phyloP scores from a whole-genome alignment of 108 stramenopile genomes.

The Ochromonas danica region DNA sequence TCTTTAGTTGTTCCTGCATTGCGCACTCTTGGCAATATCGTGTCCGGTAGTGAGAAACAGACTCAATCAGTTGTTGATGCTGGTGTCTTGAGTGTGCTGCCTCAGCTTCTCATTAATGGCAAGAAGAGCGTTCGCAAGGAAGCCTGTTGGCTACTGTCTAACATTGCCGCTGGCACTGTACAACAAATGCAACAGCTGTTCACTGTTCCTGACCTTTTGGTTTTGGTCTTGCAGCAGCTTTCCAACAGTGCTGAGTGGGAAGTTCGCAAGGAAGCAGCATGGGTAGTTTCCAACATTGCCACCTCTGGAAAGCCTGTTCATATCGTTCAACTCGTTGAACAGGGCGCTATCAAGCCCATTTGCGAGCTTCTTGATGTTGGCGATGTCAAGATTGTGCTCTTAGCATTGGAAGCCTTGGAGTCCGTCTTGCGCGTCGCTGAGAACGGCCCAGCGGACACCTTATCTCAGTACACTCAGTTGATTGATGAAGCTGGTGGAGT shows the following conservation, averaged over 20 bases:
- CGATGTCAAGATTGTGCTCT: constrained; percentile 63
- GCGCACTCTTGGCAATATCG: constrained; percentile 86
- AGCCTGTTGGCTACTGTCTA: constrained; percentile 80
- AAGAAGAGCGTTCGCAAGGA: constrained; percentile 78
- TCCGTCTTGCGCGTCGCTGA: constrained; percentile 60
- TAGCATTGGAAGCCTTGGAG: constrained; percentile 71
- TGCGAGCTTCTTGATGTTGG: constrained; percentile 61
- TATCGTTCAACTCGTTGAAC: constrained; percentile 62
- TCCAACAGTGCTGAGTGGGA: constrained; percentile 68
- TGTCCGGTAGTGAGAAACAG: constrained; percentile 75
- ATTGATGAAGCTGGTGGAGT: constrained; percentile 66
- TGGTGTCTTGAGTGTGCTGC: background rate
- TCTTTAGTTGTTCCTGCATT: constrained; percentile 71
- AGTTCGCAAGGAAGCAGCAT: constrained; percentile 82
- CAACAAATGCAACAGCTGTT: constrained; percentile 64
- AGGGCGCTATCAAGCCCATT: constrained; percentile 66
- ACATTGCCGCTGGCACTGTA: constrained; percentile 83
- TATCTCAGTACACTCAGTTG: constrained; percentile 3
- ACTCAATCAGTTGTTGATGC: constrained; percentile 61
- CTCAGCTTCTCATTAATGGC: constrained; percentile 42
- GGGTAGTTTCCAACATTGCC: constrained; percentile 73
- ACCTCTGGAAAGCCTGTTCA: constrained; percentile 62
- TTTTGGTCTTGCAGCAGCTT: constrained; percentile 57
- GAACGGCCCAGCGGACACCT: constrained; percentile 45
- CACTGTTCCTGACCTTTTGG: constrained; percentile 48